These are phyloP conservation scores for Fulvia fulva DNA, from an alignment of 2,329 filamentous ascomycete genomes.

Conservation along the genomic window DNA sequence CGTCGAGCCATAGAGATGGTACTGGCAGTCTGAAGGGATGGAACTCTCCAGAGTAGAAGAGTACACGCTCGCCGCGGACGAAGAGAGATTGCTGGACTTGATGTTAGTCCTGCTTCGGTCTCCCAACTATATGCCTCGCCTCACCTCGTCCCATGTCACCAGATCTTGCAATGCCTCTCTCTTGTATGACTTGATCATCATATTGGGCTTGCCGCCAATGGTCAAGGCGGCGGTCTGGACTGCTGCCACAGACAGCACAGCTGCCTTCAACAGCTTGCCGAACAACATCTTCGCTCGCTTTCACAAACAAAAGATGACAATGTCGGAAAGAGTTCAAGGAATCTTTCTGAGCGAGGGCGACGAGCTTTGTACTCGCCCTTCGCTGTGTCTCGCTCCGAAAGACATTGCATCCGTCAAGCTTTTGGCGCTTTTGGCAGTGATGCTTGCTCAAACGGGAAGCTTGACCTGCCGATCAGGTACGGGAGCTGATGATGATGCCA, in stretches of 20 bases:
- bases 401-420: not conserved
- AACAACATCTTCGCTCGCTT: constrained; percentile 23
- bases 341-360: not conserved
- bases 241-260: constrained; percentile 23
- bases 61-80: constrained; percentile 64
- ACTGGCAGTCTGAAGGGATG: constrained; percentile 66
- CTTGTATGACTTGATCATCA: constrained; percentile 48
- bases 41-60: constrained; percentile 70
- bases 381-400: not conserved
- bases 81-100: constrained; percentile 56
- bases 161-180: constrained; percentile 53
- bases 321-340: not conserved
- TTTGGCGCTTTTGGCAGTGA: not conserved
- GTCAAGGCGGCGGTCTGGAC: constrained; percentile 39
- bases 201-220: constrained; percentile 48
- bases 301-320: not conserved
- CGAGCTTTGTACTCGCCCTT: not conserved
- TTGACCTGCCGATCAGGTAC: not conserved
- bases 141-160: constrained; percentile 64
- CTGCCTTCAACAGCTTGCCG: constrained; percentile 22
- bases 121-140: not conserved
- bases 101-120: not conserved
- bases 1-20: constrained; percentile 61
- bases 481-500: not conserved
- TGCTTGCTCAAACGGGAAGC: not conserved